Percentiles rank a stretch among this genome's conserved stretches.
phyloP scores from a whole-genome alignment of 768 basidiomycete species.

The Boletellus ananas region DNA sequence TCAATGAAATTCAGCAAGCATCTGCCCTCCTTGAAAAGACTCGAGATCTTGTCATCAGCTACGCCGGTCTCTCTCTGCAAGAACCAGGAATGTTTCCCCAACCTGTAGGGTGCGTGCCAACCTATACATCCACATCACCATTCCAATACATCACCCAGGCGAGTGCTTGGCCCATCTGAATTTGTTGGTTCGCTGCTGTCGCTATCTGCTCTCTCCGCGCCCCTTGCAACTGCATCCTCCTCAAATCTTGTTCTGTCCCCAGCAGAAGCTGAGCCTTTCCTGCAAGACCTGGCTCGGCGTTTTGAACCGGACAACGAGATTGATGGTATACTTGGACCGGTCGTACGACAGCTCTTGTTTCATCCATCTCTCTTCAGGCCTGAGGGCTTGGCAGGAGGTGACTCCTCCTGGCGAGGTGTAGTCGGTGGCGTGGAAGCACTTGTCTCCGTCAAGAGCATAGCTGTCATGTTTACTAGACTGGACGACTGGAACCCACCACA shows the following conservation, averaged over 20 bases:
- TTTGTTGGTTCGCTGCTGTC: conserved; percentile 79
- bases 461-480: conserved; percentile 72
- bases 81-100: conserved; percentile 96
- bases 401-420: conserved; percentile 83
- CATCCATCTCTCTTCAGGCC: conserved; percentile 61
- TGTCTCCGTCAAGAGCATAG: conserved; percentile 78
- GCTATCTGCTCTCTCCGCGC: conserved; percentile 63
- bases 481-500: conserved; percentile 66
- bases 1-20: conserved; percentile 57
- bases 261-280: conserved; percentile 71
- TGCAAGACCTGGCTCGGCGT: conserved; percentile 77
- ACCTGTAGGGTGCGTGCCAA: conserved; percentile 57
- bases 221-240: conserved; percentile 50
- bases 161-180: conserved; percentile 72
- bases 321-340: conserved; percentile 72
- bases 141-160: conserved; percentile 38
- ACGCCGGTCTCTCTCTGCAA: conserved; percentile 83
- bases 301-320: conserved; percentile 81
- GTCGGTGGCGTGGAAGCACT: conserved; percentile 78
- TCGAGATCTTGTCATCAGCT: conserved; percentile 81
- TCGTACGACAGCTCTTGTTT: conserved; percentile 58
- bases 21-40: conserved; percentile 65
- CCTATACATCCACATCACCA: background rate
- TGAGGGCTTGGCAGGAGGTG: conserved; percentile 69
- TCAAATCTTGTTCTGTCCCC: conserved; percentile 52